These are phyloP conservation scores for Telopea speciosissima DNA, from an alignment of 177 flowering plant genomes.

Conservation along the genomic window DNA sequence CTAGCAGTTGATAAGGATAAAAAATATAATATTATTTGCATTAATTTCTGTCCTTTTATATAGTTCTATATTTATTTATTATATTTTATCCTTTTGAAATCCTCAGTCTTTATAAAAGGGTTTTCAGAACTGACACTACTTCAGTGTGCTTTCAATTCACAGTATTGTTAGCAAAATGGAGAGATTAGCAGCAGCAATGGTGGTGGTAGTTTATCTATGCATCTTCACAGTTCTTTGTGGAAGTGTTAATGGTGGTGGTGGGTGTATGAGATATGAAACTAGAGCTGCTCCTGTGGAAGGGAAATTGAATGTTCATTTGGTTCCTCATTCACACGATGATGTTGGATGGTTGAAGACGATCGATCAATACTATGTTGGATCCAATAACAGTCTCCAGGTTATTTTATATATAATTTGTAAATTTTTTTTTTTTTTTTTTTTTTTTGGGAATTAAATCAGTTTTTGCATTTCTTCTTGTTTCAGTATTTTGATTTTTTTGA, in stretches of 20 bases:
- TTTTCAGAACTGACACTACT: no score
- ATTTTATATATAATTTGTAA: neutral
- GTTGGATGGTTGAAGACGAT: conserved; percentile 89
- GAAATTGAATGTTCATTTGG: conserved; percentile 80
- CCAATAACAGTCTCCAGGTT: conserved; percentile 78
- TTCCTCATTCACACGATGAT: conserved; percentile 83
- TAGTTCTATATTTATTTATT: no score
- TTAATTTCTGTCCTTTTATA: no score
- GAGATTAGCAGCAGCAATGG: neutral
- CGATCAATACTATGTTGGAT: conserved; percentile 87
- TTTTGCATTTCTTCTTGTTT: no score
- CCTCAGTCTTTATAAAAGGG: no score
- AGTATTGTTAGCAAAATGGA: conserved; percentile 1
- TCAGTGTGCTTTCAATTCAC: no score
- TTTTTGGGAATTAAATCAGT: conserved; percentile 15
- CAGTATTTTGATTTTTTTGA: no score
- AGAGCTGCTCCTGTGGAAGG: conserved; percentile 48
- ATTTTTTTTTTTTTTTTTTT: neutral
- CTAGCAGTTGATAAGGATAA: no score
- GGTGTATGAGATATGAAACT: conserved; percentile 41
- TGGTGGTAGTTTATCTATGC: conserved; percentile 7
- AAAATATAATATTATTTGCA: no score
- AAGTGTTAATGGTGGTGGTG: conserved; percentile 27
- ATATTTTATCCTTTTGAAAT: no score
- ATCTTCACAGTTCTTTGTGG: conserved; percentile 15